Evolutionary conservation across 2,329 filamentous ascomycete genomes (phyloP), one percentile per base, ranked within the genome.

Genomic region (Ophiostoma populinum): DNA sequence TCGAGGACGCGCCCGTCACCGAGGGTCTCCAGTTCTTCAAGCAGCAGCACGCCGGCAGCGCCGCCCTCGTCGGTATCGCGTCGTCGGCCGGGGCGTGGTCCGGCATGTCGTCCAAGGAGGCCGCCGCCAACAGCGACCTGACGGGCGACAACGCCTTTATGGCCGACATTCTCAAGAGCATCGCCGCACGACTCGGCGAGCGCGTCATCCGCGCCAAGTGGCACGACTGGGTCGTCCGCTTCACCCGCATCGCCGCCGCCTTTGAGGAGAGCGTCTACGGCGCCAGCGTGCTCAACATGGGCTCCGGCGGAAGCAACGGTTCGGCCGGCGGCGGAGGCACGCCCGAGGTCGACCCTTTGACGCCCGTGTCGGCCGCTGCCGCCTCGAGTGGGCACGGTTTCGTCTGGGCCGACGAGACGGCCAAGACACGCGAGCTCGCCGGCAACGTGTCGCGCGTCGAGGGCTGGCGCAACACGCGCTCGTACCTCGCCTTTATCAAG

Each of bases 201-300:
- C 78, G 81, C 38, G 85, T 83, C 1, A 80, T 98, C 37, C 71
- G 90, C 16, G 76, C 82, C 21, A 94, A 92, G 56, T 95, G 86
- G 80, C 74, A 86, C 13, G 80, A 83, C 41, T 98, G 90, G 75
- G 77, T 95, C n/a, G 65, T 79, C 38, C 90, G 86, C 52, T 95
- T 98, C 50, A 90, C 85, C 0, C 75, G 90, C 31, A 78, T 98
- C 32, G 77, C 90, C 2, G 83, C 90, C 2, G 82, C 86, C 10
- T 95, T 95, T 45, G 90, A 98, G 52, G 90, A 98, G 56, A 78
- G 72, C 24, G 90, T 98, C 4, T 98, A 93, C 49, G 92, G 90
- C 19, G 83, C 83, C 10, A 92, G 81, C 39, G 83, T 86, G 22
- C 63, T 98, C 22, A 82, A 86, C 49, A 82, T 93, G 39, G 81